phyloP scores from a whole-genome alignment of 2,329 filamentous ascomycete species.

The Chrysosporium keratinophilum region DNA sequence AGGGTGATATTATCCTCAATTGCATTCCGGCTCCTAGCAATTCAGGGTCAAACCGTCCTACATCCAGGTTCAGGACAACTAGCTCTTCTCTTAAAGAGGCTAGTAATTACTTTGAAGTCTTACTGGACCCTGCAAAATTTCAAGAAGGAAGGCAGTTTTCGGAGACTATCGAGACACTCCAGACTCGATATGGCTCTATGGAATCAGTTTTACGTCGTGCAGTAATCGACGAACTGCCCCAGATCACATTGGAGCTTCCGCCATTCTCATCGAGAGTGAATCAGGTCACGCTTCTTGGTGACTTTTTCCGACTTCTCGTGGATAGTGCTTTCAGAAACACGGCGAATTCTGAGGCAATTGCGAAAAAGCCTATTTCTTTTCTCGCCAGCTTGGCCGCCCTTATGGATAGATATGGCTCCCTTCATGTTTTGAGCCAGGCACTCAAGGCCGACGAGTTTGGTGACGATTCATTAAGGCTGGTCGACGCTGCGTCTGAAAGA shows the following conservation, averaged over 20 bases:
- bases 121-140: constrained; percentile 36
- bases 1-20: constrained; percentile 31
- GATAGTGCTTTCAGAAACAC: not conserved
- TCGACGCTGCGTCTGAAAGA: not conserved
- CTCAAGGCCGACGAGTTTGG: not conserved
- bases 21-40: constrained; percentile 19
- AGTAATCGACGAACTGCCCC: constrained; percentile 21
- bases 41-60: constrained; percentile 7
- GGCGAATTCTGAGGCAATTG: constrained; percentile 1
- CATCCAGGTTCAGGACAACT: constrained; percentile 27
- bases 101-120: constrained; percentile 32
- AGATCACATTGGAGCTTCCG: constrained; percentile 23
- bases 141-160: constrained; percentile 30
- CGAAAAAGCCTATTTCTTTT: constrained; percentile 10
- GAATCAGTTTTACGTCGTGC: constrained; percentile 15
- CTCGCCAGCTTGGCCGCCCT: constrained; percentile 14
- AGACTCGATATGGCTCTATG: constrained; percentile 12
- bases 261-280: constrained; percentile 21
- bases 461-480: not conserved
- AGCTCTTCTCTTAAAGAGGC: constrained; percentile 25
- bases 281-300: constrained; percentile 6
- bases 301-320: constrained; percentile 13
- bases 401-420: constrained; percentile 13
- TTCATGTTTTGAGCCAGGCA: not conserved
- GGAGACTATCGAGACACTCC: constrained; percentile 19